phyloP scores from a whole-genome alignment of 306 rosid species.

The Lablab purpureus region DNA sequence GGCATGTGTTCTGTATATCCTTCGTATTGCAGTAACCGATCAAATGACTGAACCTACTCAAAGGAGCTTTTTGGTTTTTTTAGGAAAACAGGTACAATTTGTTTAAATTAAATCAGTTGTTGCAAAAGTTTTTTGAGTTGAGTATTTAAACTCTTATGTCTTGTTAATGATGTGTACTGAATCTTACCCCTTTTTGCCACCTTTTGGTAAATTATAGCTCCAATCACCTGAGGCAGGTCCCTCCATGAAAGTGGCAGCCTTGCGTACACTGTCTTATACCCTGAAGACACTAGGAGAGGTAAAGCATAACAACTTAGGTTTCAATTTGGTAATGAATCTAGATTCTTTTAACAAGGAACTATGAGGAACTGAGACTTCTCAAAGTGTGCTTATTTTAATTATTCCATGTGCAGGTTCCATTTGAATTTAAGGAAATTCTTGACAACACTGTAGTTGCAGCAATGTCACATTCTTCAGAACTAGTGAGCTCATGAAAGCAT shows the following conservation, averaged over 20 bases:
- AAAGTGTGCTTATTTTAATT: slow-evolving; percentile 43
- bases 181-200: slow-evolving; percentile 14
- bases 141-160: slow-evolving; percentile 16
- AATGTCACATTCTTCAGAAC: slow-evolving; percentile 85
- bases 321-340: slow-evolving; percentile 27
- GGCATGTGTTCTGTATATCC: slow-evolving; percentile 98
- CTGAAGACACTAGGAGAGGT: slow-evolving; percentile 94
- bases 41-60: slow-evolving; percentile 97
- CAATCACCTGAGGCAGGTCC: slow-evolving; percentile 81
- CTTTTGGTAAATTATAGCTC: slow-evolving; percentile 63
- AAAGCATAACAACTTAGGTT: slow-evolving; percentile 36
- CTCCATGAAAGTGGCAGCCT: slow-evolving; percentile 83
- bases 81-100: slow-evolving; percentile 76
- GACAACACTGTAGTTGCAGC: slow-evolving; percentile 90
- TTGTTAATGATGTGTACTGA: slow-evolving; percentile 21
- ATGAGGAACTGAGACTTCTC: slow-evolving; percentile 22
- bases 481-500: slow-evolving; percentile 62
- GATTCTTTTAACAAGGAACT: slow-evolving; percentile 20
- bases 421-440: slow-evolving; percentile 91
- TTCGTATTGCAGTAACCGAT: slow-evolving; percentile 92
- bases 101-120: slow-evolving; percentile 21
- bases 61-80: slow-evolving; percentile 79
- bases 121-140: slow-evolving; percentile 29
- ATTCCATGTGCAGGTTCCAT: slow-evolving; percentile 77
- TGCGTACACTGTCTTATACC: slow-evolving; percentile 82